These are phyloP conservation scores for Chytridium lagenaria DNA, from an alignment of 371 early-diverging fungal species.

Conservation along the genomic window DNA sequence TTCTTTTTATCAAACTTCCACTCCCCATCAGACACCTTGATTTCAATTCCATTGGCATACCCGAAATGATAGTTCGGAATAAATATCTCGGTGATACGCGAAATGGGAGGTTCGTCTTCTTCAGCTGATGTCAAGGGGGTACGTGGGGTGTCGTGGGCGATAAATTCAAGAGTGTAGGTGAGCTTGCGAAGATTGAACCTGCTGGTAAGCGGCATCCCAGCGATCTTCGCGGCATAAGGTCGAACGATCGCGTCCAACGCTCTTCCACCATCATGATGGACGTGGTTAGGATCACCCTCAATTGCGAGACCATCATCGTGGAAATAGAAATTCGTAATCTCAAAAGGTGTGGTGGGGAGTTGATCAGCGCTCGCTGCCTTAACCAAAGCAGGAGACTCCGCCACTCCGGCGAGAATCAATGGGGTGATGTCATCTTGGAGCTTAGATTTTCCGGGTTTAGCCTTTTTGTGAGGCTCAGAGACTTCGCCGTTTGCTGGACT, in stretches of 20 bases:
- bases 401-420: background rate
- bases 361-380: background rate
- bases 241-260: conserved; percentile 81
- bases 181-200: conserved; percentile 66
- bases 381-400: background rate
- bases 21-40: conserved; percentile 65
- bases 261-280: conserved; percentile 74
- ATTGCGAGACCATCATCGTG: conserved; percentile 32
- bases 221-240: conserved; percentile 81
- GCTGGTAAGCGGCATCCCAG: conserved; percentile 69
- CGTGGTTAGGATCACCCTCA: conserved; percentile 52
- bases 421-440: conserved; percentile 8
- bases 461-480: background rate
- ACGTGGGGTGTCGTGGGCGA: conserved; percentile 21
- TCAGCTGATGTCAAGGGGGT: background rate
- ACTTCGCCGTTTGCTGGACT: background rate
- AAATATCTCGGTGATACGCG: conserved; percentile 76
- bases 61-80: conserved; percentile 76
- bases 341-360: conserved; percentile 56
- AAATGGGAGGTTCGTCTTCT: conserved; percentile 5
- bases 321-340: conserved; percentile 51
- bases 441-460: conserved; percentile 15
- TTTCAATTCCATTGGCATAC: conserved; percentile 27
- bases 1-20: conserved; percentile 68
- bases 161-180: conserved; percentile 51